Percentiles rank a stretch among this genome's conserved stretches.
These are phyloP conservation scores for Chlorella sp. DNA, from an alignment of 139 green algal genomes.

Conservation along the genomic window DNA sequence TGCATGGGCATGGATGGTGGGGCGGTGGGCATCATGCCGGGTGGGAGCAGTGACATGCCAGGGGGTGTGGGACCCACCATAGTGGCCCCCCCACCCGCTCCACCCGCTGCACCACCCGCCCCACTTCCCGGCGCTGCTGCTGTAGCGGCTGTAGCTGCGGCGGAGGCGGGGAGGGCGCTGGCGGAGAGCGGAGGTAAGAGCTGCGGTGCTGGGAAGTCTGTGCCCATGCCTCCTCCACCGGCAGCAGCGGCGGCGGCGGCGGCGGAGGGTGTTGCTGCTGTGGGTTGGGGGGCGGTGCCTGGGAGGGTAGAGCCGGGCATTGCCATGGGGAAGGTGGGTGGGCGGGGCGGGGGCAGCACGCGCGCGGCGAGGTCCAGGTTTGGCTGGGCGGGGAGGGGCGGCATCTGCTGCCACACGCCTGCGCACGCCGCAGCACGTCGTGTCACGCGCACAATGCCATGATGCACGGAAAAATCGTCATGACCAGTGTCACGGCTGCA, in stretches of 20 bases:
- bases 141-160: too few relatives aligned
- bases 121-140: too few relatives aligned
- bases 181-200: too few relatives aligned
- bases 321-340: background rate
- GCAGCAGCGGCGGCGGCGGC: too few relatives aligned
- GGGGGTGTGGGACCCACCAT: background rate
- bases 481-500: background rate
- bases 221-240: too few relatives aligned
- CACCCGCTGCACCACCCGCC: too few relatives aligned
- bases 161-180: background rate
- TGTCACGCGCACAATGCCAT: background rate
- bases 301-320: too few relatives aligned
- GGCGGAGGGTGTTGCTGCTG: too few relatives aligned
- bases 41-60: background rate
- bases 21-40: too few relatives aligned
- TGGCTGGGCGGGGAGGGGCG: constrained; percentile 70
- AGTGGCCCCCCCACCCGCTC: background rate
- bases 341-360: constrained; percentile 37
- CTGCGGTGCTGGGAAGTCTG: too few relatives aligned
- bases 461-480: background rate
- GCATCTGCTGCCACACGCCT: constrained; percentile 51
- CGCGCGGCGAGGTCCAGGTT: constrained; percentile 65
- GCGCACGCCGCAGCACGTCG: background rate
- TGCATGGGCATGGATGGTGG: too few relatives aligned
- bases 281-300: too few relatives aligned